These are phyloP conservation scores for Stevia rebaudiana DNA, from an alignment of 140 eudicot species.

Conservation along the genomic window DNA sequence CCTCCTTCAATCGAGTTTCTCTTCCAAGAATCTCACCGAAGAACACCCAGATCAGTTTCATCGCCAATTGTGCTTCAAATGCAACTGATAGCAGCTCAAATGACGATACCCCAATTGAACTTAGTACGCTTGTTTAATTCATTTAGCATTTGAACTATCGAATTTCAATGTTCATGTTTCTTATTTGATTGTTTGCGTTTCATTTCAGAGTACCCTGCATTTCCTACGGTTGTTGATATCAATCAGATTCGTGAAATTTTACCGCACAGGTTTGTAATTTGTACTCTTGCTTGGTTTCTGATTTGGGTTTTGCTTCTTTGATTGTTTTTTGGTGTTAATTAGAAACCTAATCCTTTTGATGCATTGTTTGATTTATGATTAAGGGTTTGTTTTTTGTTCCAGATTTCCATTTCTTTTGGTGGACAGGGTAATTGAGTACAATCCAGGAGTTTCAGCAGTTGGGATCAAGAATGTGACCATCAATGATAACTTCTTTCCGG, in stretches of 20 bases:
- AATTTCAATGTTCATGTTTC: background rate
- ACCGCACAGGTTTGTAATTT: slow-evolving; percentile 77
- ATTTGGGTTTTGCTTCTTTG: slow-evolving; percentile 21
- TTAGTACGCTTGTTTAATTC: slow-evolving; percentile 33
- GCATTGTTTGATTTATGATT: slow-evolving; percentile 14
- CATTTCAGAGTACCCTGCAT: slow-evolving; percentile 73
- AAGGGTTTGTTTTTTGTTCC: slow-evolving; percentile 25
- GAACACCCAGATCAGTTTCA: slow-evolving; percentile 21
- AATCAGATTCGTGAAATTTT: slow-evolving; percentile 89
- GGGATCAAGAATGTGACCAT: slow-evolving; percentile 96
- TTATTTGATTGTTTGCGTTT: background rate
- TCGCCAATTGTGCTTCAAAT: slow-evolving; percentile 39
- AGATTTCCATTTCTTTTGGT: slow-evolving; percentile 92
- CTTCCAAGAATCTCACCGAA: slow-evolving; percentile 26
- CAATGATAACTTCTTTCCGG: slow-evolving; percentile 91
- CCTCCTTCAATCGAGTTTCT: slow-evolving; percentile 23
- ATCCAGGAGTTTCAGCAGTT: slow-evolving; percentile 88
- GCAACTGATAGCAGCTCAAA: slow-evolving; percentile 21
- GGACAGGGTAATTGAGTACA: slow-evolving; percentile 91
- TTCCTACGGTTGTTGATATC: slow-evolving; percentile 84
- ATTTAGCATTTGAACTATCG: background rate
- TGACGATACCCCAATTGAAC: slow-evolving; percentile 71
- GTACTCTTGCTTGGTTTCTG: slow-evolving; percentile 18
- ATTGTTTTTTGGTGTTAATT: too few species aligned
- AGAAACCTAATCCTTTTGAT: background rate